These are phyloP conservation scores for Huntiella decipiens DNA, from an alignment of 2,329 filamentous ascomycete genomes.

Conservation along the genomic window DNA sequence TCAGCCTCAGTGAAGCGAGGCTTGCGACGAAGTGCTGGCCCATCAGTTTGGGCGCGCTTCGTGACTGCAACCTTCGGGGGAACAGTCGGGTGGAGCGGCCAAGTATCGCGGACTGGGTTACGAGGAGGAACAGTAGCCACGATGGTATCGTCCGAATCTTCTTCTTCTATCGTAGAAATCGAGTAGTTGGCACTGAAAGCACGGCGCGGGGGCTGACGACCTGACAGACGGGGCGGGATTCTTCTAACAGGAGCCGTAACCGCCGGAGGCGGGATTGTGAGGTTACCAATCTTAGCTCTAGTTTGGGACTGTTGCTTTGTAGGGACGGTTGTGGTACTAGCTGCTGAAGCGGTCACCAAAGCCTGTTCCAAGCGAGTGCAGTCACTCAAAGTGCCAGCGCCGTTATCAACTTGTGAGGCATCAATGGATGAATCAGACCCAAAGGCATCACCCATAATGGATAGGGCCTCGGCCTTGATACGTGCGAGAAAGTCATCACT, in stretches of 20 bases:
- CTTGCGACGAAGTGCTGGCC: conserved; percentile 3
- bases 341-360: background rate
- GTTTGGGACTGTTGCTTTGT: background rate
- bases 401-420: background rate
- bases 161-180: conserved; percentile 11
- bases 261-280: background rate
- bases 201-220: background rate
- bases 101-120: conserved; percentile 7
- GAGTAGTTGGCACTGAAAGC: conserved; percentile 5
- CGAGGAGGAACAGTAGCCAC: conserved; percentile 3
- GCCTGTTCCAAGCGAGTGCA: background rate
- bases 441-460: conserved; percentile 4
- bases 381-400: background rate
- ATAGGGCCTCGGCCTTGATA: conserved; percentile 9
- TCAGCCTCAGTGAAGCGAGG: conserved; percentile 3
- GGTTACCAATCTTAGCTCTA: background rate
- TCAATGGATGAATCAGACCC: background rate
- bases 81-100: conserved; percentile 5
- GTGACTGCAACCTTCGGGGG: background rate
- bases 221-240: background rate
- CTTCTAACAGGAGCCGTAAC: background rate
- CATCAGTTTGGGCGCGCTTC: background rate
- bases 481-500: conserved; percentile 6
- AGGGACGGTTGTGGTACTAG: background rate
- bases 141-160: conserved; percentile 11